These are phyloP conservation scores for Candida tropicalis DNA, from an alignment of 1,139 yeast genomes.

Conservation along the genomic window DNA sequence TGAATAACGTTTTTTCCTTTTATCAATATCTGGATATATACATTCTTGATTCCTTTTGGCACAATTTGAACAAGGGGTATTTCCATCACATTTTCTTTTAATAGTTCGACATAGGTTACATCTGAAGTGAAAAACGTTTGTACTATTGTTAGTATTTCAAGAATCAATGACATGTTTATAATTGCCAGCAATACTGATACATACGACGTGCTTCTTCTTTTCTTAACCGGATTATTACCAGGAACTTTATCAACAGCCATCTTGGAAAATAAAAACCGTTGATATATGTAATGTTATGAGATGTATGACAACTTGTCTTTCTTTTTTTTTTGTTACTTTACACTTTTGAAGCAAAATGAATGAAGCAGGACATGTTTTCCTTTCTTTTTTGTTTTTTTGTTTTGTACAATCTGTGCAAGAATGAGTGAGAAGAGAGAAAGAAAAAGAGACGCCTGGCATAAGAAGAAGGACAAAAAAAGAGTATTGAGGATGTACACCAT, in stretches of 20 bases:
- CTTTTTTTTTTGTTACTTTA: neutral
- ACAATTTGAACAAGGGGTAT: slow-evolving; percentile 21
- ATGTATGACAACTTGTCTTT: too few species aligned
- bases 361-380: neutral
- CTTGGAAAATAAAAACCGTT: too few species aligned
- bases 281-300: neutral
- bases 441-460: neutral
- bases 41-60: slow-evolving; percentile 15
- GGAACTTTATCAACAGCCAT: neutral
- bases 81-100: slow-evolving; percentile 20
- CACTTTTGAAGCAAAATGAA: neutral
- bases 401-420: too few species aligned
- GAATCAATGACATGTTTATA: neutral
- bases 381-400: neutral
- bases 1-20: slow-evolving; percentile 15
- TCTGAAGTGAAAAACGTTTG: neutral
- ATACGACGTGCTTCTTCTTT: slow-evolving; percentile 7
- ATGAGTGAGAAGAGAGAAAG: too few species aligned
- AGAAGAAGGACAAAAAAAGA: neutral
- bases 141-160: slow-evolving; percentile 1
- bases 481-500: too few species aligned
- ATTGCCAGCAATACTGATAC: too few species aligned
- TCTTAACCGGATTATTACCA: neutral
- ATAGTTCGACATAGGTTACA: slow-evolving; percentile 21
- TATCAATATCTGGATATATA: slow-evolving; percentile 14